Evolutionary conservation across 495 filamentous ascomycete genomes (phyloP), one percentile per base, ranked within the genome.

Genomic region (Aspergillus biplanus): DNA sequence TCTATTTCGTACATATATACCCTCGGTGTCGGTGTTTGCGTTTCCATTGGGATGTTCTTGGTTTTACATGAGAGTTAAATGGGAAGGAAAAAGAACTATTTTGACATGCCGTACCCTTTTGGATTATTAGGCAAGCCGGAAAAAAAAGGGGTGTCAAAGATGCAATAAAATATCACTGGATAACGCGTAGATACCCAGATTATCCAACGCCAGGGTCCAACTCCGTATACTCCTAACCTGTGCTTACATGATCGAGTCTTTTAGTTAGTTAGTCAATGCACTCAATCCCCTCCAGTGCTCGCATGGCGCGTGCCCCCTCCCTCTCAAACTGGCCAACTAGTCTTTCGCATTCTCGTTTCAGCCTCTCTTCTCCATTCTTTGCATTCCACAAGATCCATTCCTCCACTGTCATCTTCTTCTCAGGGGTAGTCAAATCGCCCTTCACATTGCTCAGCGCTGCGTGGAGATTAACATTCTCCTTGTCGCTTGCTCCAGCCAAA

Each of bases 341-440:
- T 42, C 85, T 74, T 78, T 98, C 93, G 71, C 92, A 97, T 73
- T 94, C 90, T 35, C 77, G 71, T 67, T 87, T 89, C 59, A 98
- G 73, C 69, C 85, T 87, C 69, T 90, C 86, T 77, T 97, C 92
- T 1, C 89, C 92, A 64, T 86, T 79, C 66, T 83, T 83, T 5
- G 94, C 93, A 70, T 93, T 94, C 77, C 84, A 86, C 57, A 83
- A 78, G 49, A 99, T 88, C 95, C 95, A 99, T 74, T 97, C 88
- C 72, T 96, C 91, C 3, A 98, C 92, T 0, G 87, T 92, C 92
- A 99, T 93, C 44, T 84, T 84, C 80, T 89, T 92, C 79, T 97
- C 94, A 0, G 87, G 87, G 63, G 81, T 89, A 1, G 86, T 88
- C 64, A 99, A 73, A n/a, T 83, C 82, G 32, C 78, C 81, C 63